A percentile compares a stretch with the other conserved stretches of the same genome.
phyloP scores from a whole-genome alignment of 2,329 filamentous ascomycete species.

The Aspergillus japonicus region DNA sequence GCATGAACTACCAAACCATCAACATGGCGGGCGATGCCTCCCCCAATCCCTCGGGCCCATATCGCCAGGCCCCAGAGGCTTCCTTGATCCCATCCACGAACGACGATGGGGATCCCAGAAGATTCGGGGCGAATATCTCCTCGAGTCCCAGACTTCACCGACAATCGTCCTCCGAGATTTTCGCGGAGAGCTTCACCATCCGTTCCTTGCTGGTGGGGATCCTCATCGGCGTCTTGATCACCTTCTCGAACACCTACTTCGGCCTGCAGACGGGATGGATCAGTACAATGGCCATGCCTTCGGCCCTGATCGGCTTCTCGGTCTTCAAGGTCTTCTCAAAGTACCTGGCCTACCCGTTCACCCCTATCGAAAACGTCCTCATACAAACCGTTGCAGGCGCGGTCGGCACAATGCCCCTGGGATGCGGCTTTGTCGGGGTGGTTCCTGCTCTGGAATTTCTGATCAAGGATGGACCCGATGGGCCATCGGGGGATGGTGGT shows the following conservation, averaged over 20 bases:
- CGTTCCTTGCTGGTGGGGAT: slow-evolving; percentile 79
- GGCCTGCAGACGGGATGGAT: slow-evolving; percentile 88
- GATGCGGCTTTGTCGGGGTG: slow-evolving; percentile 92
- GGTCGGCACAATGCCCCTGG: slow-evolving; percentile 94
- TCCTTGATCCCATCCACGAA: slow-evolving; percentile 5
- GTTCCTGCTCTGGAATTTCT: slow-evolving; percentile 90
- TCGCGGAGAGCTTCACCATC: slow-evolving; percentile 70
- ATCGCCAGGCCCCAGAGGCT: slow-evolving; percentile 7
- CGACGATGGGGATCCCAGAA: slow-evolving; percentile 4
- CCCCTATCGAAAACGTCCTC: slow-evolving; percentile 92
- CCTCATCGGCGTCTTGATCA: slow-evolving; percentile 83
- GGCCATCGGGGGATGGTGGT: slow-evolving; percentile 69
- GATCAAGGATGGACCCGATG: slow-evolving; percentile 72
- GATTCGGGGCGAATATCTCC: not conserved
- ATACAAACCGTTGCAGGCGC: slow-evolving; percentile 94
- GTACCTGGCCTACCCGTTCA: slow-evolving; percentile 76
- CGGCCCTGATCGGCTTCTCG: slow-evolving; percentile 89
- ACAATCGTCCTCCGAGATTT: slow-evolving; percentile 20
- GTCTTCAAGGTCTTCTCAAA: slow-evolving; percentile 79
- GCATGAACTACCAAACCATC: slow-evolving; percentile 40
- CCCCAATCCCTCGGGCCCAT: slow-evolving; percentile 8
- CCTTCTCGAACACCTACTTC: slow-evolving; percentile 98
- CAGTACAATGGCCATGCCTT: slow-evolving; percentile 93
- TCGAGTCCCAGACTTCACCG: not conserved
- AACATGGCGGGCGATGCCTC: slow-evolving; percentile 31